Evolutionary conservation across 345 rosid genomes (phyloP).

Genomic region (Lenwebbia sp.): DNA sequence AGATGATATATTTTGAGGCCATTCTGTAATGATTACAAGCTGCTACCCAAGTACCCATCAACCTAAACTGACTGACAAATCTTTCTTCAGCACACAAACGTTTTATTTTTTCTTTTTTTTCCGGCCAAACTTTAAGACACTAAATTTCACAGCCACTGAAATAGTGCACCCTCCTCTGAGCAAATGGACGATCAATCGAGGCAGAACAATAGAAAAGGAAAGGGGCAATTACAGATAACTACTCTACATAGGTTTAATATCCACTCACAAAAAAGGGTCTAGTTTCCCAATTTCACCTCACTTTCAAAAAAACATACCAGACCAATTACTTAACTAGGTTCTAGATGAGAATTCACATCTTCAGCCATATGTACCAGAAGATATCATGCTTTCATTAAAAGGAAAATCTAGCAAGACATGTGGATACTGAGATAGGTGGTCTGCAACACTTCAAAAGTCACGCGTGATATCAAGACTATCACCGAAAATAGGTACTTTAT

Average conservation of each 20-base stretch:
- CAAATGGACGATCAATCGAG: neutral
- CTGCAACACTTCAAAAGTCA: neutral
- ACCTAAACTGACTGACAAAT: neutral
- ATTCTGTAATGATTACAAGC: neutral
- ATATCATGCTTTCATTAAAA: neutral
- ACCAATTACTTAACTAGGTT: neutral
- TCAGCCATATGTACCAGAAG: neutral
- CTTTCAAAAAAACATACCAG: neutral
- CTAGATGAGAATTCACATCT: neutral
- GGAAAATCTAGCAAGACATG: neutral
- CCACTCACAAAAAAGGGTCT: neutral
- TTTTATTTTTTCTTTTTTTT: neutral
- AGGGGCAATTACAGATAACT: neutral
- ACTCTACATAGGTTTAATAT: neutral
- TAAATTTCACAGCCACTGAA: neutral
- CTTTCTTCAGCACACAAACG: neutral
- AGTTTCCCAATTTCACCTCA: neutral
- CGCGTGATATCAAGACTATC: neutral
- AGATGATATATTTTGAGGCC: neutral
- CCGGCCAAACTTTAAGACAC: neutral
- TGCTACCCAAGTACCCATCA: neutral
- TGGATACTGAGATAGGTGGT: neutral
- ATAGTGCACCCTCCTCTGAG: neutral
- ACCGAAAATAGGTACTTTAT: neutral
- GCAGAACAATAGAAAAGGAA: neutral